Base-by-base conservation (phyloP, 768 basidiomycete genomes). In the Mycena galopus region DNA sequence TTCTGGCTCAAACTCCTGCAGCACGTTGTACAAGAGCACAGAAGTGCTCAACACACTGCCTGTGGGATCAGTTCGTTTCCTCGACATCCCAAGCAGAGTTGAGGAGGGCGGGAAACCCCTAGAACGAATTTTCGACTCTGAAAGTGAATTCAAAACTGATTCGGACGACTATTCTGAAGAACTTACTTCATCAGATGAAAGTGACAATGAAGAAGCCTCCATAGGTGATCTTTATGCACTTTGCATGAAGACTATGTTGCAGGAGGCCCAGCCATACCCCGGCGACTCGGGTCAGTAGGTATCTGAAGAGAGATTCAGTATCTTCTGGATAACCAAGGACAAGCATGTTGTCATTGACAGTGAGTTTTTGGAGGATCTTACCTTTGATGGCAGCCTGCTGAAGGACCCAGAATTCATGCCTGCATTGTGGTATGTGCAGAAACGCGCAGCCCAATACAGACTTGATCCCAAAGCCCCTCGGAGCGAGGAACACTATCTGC, bases 141-240 rank as follows among this genome's bases (percentile, higher is more conserved):
- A 42, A 42, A 16, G 17, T 16, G 39, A 42, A 5, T 42, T 17
- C 14, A 17, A 42, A 5, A 17, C 1, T 16, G 39, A 11, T 37
- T 14, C 35, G 35, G n/a, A n/a, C n/a, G n/a, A n/a, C n/a, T n/a
- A n/a, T n/a, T 37, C 35, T 37, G 35, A 37, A 37, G 35, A 42
- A 12, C 39, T 42, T 42, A 16, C 39, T 37, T 37, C 35, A 9
- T 37, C 35, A 17, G 39, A 42, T 42, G 39, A 42, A 37, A 37
- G 35, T 37, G 35, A 37, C 35, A 14, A 37, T 1, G 35, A 37
- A 14, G 35, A 37, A 37, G 35, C 2, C 0, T 32, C 23, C 1
- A 65, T 65, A 1, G 50, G 50, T 21, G 63, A 65, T 32, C 10
- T 63, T 5, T 51, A 63, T 11, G 62, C 62, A 30, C 50, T 63